phyloP scores from a whole-genome alignment of 2,329 filamentous ascomycete genomes.

The Thelonectria olida region DNA sequence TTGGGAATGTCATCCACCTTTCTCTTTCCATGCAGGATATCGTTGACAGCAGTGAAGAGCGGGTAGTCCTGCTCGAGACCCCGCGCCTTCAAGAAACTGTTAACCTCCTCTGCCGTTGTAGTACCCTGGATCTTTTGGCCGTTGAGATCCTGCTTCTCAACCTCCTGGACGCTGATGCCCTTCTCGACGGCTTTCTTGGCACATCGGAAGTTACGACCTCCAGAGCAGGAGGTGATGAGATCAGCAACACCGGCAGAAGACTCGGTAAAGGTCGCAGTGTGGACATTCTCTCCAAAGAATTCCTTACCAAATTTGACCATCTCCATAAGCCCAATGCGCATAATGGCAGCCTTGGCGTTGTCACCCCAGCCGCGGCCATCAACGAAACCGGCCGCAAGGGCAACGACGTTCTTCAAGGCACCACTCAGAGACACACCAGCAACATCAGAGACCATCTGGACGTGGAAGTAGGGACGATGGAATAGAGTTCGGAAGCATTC shows the following conservation, averaged over 20 bases:
- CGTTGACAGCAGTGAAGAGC: slow-evolving; percentile 88
- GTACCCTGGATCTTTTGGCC: slow-evolving; percentile 98
- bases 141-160: slow-evolving; percentile 90
- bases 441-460: slow-evolving; percentile 93
- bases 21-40: slow-evolving; percentile 78
- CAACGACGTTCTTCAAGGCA: slow-evolving; percentile 96
- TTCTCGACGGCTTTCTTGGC: slow-evolving; percentile 87
- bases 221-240: slow-evolving; percentile 91
- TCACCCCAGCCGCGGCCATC: slow-evolving; percentile 97
- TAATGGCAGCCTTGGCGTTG: slow-evolving; percentile 98
- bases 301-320: slow-evolving; percentile 96
- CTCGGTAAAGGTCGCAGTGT: slow-evolving; percentile 91
- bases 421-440: slow-evolving; percentile 94
- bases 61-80: slow-evolving; percentile 87
- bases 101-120: slow-evolving; percentile 89
- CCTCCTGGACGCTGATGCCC: slow-evolving; percentile 82
- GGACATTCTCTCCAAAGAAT: slow-evolving; percentile 87
- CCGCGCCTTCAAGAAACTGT: slow-evolving; percentile 83
- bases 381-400: slow-evolving; percentile 92
- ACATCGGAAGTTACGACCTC: slow-evolving; percentile 93
- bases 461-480: slow-evolving; percentile 97
- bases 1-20: slow-evolving; percentile 83
- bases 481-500: slow-evolving; percentile 85
- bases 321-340: slow-evolving; percentile 94
- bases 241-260: slow-evolving; percentile 95